Conservation (phyloP, 2,329 filamentous ascomycete genomes). For the Cryphonectria nitschkei region DNA sequence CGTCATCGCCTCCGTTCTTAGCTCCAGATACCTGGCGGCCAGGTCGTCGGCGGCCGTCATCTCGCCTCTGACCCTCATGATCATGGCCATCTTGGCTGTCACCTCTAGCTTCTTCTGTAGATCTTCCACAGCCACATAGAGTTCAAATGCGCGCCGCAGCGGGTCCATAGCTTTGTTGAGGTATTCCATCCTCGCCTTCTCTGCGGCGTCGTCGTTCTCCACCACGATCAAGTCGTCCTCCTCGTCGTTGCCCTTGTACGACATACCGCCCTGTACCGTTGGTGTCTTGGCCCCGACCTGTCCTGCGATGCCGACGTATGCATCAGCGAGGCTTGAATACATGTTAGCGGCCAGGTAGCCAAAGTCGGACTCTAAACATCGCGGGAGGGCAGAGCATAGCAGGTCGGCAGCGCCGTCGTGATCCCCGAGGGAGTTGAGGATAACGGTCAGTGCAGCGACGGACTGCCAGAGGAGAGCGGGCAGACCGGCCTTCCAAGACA, state of each 20-base stretch:
- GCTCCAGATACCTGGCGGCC: constrained; percentile 65
- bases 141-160: constrained; percentile 64
- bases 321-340: constrained; percentile 74
- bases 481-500: constrained; percentile 71
- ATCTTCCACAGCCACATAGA: constrained; percentile 71
- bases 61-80: constrained; percentile 73
- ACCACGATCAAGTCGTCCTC: no score
- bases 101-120: constrained; percentile 74
- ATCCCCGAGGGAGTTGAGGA: constrained; percentile 72
- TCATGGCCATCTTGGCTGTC: constrained; percentile 79
- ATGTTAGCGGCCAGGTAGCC: constrained; percentile 64
- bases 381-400: constrained; percentile 71
- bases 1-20: constrained; percentile 48
- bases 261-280: no score
- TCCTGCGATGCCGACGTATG: constrained; percentile 77
- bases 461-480: constrained; percentile 75
- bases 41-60: constrained; percentile 65
- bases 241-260: no score
- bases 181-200: constrained; percentile 55
- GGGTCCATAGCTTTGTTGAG: constrained; percentile 62
- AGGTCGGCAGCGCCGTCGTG: constrained; percentile 69
- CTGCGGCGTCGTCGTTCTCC: constrained; percentile 33
- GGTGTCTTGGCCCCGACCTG: constrained; percentile 35
- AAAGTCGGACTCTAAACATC: constrained; percentile 73
- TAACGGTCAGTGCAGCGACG: constrained; percentile 66